Evolutionary conservation across 2,329 filamentous ascomycete species (phyloP).

Genomic region (Cryphonectria parasitica): DNA sequence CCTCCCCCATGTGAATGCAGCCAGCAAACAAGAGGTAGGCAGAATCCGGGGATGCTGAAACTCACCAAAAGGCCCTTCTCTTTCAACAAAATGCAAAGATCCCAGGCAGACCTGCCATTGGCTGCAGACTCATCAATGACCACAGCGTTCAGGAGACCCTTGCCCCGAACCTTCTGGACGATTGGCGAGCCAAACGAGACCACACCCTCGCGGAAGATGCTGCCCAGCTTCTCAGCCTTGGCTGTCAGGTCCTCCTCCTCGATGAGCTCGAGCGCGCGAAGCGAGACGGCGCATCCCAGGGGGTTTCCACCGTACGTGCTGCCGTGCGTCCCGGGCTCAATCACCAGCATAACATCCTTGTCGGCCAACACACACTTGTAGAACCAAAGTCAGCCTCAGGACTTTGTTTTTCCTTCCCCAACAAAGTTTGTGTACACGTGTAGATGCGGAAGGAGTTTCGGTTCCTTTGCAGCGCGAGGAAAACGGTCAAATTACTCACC

Average conservation of each 20-base stretch:
- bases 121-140: conserved; percentile 91
- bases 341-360: conserved; percentile 91
- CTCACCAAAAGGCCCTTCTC: conserved; percentile 89
- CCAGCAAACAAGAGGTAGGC: conserved; percentile 14
- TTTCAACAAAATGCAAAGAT: conserved; percentile 94
- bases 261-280: conserved; percentile 91
- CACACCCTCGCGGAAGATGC: conserved; percentile 81
- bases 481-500: background rate
- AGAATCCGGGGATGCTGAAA: conserved; percentile 32
- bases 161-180: conserved; percentile 83
- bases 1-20: background rate
- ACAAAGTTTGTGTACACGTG: background rate
- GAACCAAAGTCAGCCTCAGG: conserved; percentile 1
- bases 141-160: conserved; percentile 92
- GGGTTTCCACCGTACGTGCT: conserved; percentile 99
- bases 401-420: background rate
- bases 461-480: background rate
- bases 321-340: conserved; percentile 95
- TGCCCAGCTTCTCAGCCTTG: conserved; percentile 78
- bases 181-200: conserved; percentile 76
- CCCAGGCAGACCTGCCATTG: conserved; percentile 88
- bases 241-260: conserved; percentile 88
- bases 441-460: background rate
- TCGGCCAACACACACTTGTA: conserved; percentile 73
- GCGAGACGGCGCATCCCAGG: conserved; percentile 91